Evolutionary conservation across 2,329 filamentous ascomycete genomes (phyloP).

Genomic region (Gliomastix tumulicola): DNA sequence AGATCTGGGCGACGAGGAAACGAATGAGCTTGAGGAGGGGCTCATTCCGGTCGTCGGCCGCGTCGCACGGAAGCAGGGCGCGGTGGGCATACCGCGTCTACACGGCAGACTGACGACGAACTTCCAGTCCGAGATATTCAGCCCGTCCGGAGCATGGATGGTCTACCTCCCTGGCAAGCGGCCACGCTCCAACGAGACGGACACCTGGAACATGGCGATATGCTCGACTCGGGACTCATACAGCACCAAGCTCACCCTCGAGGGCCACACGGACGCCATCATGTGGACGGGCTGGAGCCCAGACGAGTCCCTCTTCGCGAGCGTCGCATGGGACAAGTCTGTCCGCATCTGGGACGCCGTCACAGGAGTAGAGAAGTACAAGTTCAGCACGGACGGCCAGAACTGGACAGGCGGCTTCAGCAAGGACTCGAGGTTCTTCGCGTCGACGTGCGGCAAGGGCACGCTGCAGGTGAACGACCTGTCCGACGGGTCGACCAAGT

Average conservation of each 20-base stretch:
- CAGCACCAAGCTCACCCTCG: not conserved
- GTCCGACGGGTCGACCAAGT: not conserved
- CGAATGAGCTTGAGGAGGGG: not conserved
- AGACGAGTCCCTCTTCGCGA: constrained; percentile 4
- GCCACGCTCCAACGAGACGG: not conserved
- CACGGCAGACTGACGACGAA: not conserved
- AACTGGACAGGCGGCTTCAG: constrained; percentile 6
- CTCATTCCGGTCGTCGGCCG: not conserved
- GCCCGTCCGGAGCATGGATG: not conserved
- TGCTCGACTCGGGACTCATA: not conserved
- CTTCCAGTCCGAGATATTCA: not conserved
- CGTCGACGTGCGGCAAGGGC: not conserved
- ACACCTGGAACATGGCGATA: not conserved
- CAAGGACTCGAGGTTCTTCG: constrained; percentile 3
- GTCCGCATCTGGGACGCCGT: constrained; percentile 5
- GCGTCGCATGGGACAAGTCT: constrained; percentile 2
- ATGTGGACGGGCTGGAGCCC: constrained; percentile 4
- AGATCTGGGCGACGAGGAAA: not conserved
- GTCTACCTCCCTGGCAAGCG: not conserved
- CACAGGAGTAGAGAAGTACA: not conserved
- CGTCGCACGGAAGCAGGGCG: not conserved
- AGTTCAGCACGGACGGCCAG: constrained; percentile 2
- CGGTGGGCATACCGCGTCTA: not conserved
- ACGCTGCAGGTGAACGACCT: constrained; percentile 1
- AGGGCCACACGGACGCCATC: constrained; percentile 4